phyloP scores from a whole-genome alignment of 768 basidiomycete genomes.

The Pisolithus orientalis region DNA sequence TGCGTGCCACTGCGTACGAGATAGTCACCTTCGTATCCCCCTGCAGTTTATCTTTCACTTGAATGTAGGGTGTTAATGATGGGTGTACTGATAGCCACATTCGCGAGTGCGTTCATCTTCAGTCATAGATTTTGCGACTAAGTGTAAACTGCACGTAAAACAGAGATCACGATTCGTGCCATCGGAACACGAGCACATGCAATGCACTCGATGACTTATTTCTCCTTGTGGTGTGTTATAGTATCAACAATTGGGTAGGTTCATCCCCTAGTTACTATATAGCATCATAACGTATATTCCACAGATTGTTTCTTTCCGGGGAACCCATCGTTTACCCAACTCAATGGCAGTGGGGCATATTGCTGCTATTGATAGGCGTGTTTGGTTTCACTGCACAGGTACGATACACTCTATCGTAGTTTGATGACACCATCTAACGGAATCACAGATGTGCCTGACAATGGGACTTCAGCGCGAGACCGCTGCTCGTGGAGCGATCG shows the following conservation, averaged over 20 bases:
- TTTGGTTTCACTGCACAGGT: conserved; percentile 15
- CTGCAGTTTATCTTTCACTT: background rate
- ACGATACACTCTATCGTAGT: background rate
- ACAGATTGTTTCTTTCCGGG: conserved; percentile 8
- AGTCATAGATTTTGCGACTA: background rate
- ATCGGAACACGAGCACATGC: conserved; percentile 76
- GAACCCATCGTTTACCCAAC: conserved; percentile 12
- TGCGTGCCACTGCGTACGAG: conserved; percentile 52
- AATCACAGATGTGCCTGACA: conserved; percentile 43
- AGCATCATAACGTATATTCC: background rate
- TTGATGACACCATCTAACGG: background rate
- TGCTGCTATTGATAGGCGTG: conserved; percentile 12
- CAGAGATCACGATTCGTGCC: conserved; percentile 50
- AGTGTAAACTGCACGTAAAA: background rate
- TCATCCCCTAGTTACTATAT: background rate
- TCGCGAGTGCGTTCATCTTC: conserved; percentile 51
- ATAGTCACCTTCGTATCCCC: background rate
- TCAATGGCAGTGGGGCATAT: conserved; percentile 11
- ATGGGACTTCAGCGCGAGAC: conserved; percentile 61
- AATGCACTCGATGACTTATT: conserved; percentile 65
- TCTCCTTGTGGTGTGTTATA: conserved; percentile 49
- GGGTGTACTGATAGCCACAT: conserved; percentile 60
- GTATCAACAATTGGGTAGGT: conserved; percentile 9
- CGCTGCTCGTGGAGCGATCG: conserved; percentile 56
- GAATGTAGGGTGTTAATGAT: conserved; percentile 48